Evolutionary conservation across 2,329 filamentous ascomycete species (phyloP).

Genomic region (Fusarium sp.): DNA sequence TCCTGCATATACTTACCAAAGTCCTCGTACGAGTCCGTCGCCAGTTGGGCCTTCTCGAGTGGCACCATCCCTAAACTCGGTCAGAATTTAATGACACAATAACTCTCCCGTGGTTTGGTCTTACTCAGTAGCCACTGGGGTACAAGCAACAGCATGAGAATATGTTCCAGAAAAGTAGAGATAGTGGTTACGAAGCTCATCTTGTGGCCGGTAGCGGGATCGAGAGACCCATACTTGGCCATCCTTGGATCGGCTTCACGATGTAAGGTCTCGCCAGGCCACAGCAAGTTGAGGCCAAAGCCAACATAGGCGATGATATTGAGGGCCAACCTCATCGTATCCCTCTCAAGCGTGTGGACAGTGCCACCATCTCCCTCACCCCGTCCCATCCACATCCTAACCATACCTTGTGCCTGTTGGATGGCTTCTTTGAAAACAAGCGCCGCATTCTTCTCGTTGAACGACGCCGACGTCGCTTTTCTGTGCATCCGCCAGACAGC

Average conservation of each 20-base stretch:
- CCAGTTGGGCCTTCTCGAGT: slow-evolving; percentile 59
- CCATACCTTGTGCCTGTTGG: slow-evolving; percentile 68
- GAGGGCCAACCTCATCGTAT: slow-evolving; percentile 70
- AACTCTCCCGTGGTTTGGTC: slow-evolving; percentile 29
- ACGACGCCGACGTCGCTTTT: slow-evolving; percentile 74
- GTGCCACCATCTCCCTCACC: slow-evolving; percentile 47
- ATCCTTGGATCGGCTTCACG: slow-evolving; percentile 55
- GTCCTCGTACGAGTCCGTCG: slow-evolving; percentile 66
- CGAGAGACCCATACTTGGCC: slow-evolving; percentile 58
- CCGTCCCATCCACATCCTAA: slow-evolving; percentile 63
- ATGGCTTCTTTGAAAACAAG: slow-evolving; percentile 71
- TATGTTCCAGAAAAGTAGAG: slow-evolving; percentile 67
- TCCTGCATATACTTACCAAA: slow-evolving; percentile 76
- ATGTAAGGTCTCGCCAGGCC: slow-evolving; percentile 68
- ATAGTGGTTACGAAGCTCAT: slow-evolving; percentile 74
- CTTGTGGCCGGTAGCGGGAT: slow-evolving; percentile 62
- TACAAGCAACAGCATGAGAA: slow-evolving; percentile 68
- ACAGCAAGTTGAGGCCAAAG: slow-evolving; percentile 70
- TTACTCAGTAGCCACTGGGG: slow-evolving; percentile 65
- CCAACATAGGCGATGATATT: slow-evolving; percentile 73
- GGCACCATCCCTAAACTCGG: slow-evolving; percentile 54
- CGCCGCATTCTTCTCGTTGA: slow-evolving; percentile 79
- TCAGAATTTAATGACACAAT: slow-evolving; percentile 10
- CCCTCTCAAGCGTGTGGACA: slow-evolving; percentile 65
- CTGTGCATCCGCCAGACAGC: slow-evolving; percentile 75